Conservation (phyloP, 2,329 filamentous ascomycete genomes). For the Curvularia spicifera region DNA sequence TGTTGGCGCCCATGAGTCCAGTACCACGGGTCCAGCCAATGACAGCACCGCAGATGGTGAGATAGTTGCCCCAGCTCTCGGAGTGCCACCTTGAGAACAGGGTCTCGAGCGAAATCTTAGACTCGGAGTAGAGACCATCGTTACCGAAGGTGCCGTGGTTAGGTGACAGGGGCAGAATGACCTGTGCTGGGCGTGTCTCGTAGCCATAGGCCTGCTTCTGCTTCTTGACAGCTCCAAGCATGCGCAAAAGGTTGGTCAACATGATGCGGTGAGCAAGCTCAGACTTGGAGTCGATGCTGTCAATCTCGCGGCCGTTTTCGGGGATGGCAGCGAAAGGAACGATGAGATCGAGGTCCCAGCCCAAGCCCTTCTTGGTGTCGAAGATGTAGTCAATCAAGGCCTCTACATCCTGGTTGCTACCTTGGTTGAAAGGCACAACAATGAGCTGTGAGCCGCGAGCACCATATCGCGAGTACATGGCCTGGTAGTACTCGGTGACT, state of each 20-base stretch:
- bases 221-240: constrained; percentile 87
- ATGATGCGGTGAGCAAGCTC: constrained; percentile 98
- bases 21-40: constrained; percentile 99
- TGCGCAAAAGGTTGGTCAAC: constrained; percentile 93
- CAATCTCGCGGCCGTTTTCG: constrained; percentile 96
- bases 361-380: constrained; percentile 91
- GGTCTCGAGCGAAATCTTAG: constrained; percentile 94
- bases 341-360: constrained; percentile 97
- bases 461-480: constrained; percentile 95
- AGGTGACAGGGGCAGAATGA: constrained; percentile 92
- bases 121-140: constrained; percentile 97
- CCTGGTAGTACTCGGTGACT: constrained; percentile 98
- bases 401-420: constrained; percentile 97
- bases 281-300: constrained; percentile 94
- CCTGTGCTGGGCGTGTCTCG: constrained; percentile 94
- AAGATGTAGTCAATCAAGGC: constrained; percentile 96
- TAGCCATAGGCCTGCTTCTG: constrained; percentile 88
- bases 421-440: constrained; percentile 98
- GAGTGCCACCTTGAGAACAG: constrained; percentile 99
- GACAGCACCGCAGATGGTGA: constrained; percentile 96
- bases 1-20: constrained; percentile 97
- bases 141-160: constrained; percentile 99
- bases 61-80: constrained; percentile 95
- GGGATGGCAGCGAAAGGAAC: constrained; percentile 97
- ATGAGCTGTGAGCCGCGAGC: constrained; percentile 94